Base-by-base conservation (phyloP, 148 eudicot genomes). In the Vaccinium macrocarpon region DNA sequence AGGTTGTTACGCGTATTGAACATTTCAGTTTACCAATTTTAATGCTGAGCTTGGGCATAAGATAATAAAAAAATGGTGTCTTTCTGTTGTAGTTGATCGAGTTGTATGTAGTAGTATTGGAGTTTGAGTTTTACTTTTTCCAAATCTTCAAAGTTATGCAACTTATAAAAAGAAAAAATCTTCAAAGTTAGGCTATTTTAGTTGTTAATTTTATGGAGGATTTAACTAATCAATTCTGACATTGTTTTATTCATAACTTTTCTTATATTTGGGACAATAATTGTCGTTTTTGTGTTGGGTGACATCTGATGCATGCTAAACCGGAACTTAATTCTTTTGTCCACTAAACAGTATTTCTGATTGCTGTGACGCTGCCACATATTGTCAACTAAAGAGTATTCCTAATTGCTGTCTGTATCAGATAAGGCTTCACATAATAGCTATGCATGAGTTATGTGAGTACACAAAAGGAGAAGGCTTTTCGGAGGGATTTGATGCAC, bases 401-500 rank as follows among this genome's bases (percentile, higher is more conserved):
- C 15, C 76, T 25, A 61, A 62, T 79, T 88, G 46, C 79, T 57
- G 74, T 59, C 51, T 57, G 68, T 90, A 90, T 88, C 94, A 97
- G 99, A 97, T 97, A 87, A 91, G 98, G 83, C 98, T 97, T 87
- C 99, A 97, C 86, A 91, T 97, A 75, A 57, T 97, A 61, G 99
- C 96, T 68, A 97, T 97, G 99, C 99, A 97, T 73, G 99, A 97
- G 87, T 85, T 97, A 84, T 97, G 99, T 82, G 98, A 97, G 87
- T 94, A 93, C 89, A 92, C 96, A 25, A 97, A 88, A 87, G 99
- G 98, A 89, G 98, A 95, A 82, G 99, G 98, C 70, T 97, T 97
- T 88, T 91, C 98, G 0, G 98, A 94, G 88, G 99, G 98, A 85
- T 95, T 97, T 88, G 98, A 97, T 87, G 98, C 99, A 12, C 99